Conservation (phyloP, 2,329 filamentous ascomycete species). For the Chalaropsis ovoidea region DNA sequence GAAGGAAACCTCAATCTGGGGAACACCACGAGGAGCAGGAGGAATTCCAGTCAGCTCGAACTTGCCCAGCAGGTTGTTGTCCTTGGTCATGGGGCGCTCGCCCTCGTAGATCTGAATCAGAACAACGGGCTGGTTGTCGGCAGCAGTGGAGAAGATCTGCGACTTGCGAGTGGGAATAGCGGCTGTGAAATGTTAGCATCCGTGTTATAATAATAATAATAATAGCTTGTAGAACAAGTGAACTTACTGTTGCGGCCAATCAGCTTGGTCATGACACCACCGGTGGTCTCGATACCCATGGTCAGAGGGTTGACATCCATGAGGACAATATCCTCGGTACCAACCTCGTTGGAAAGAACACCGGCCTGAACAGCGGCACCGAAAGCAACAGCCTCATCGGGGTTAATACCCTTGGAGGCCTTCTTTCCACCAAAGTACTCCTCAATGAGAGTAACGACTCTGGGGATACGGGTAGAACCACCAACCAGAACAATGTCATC, state of each 20-base stretch:
- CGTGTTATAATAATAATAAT: not conserved
- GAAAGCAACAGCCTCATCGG: conserved; percentile 96
- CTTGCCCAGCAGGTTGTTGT: conserved; percentile 95
- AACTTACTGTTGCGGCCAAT: conserved; percentile 69
- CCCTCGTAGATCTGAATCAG: conserved; percentile 93
- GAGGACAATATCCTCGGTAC: conserved; percentile 70
- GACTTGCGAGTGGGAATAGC: conserved; percentile 92
- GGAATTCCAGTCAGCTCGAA: conserved; percentile 96
- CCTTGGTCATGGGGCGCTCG: conserved; percentile 87
- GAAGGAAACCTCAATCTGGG: conserved; percentile 96
- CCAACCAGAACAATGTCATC: conserved; percentile 96
- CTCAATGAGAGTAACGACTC: conserved; percentile 89
- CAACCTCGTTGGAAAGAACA: conserved; percentile 81
- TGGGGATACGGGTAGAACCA: conserved; percentile 98
- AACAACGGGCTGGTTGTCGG: conserved; percentile 92
- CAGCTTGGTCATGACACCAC: conserved; percentile 94
- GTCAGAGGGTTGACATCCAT: conserved; percentile 97
- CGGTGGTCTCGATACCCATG: conserved; percentile 93
- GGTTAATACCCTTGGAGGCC: conserved; percentile 98
- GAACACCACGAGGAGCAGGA: conserved; percentile 87
- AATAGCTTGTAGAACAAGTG: not conserved
- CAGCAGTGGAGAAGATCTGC: conserved; percentile 94
- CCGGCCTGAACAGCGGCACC: conserved; percentile 95
- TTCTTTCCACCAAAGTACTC: conserved; percentile 95
- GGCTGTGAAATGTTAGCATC: conserved; percentile 31